These are phyloP conservation scores for Solanum habrochaites DNA, from an alignment of 257 asterid species.

Conservation along the genomic window DNA sequence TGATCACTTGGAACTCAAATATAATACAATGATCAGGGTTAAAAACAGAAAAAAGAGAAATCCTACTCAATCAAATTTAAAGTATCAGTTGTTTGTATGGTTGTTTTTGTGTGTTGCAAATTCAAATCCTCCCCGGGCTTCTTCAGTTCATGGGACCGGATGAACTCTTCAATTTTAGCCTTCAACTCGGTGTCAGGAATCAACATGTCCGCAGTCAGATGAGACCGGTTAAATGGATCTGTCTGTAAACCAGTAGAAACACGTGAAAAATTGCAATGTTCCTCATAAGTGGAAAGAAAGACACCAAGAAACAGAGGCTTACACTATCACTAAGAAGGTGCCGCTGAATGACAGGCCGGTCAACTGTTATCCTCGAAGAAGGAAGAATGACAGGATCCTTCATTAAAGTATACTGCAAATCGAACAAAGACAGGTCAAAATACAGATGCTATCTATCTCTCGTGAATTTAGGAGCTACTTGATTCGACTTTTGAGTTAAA, in stretches of 20 bases:
- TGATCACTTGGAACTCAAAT: slow-evolving; percentile 4
- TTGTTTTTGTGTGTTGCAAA: slow-evolving; percentile 36
- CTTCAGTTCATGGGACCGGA: slow-evolving; percentile 39
- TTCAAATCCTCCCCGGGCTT: slow-evolving; percentile 34
- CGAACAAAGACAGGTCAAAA: neutral
- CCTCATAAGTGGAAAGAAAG: neutral
- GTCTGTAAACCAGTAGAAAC: slow-evolving; percentile 40
- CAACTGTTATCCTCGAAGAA: slow-evolving; percentile 66
- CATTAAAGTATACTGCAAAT: slow-evolving; percentile 83
- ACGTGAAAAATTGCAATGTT: neutral
- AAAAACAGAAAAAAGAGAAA: neutral
- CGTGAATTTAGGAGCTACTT: neutral
- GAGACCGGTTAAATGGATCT: slow-evolving; percentile 94
- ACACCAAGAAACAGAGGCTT: slow-evolving; percentile 2
- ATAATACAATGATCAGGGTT: slow-evolving; percentile 30
- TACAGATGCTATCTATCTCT: neutral
- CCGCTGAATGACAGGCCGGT: slow-evolving; percentile 88
- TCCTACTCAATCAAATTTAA: slow-evolving; percentile 53
- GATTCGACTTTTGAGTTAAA: neutral
- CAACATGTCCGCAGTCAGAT: slow-evolving; percentile 80
- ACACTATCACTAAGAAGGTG: slow-evolving; percentile 86
- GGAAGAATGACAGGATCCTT: slow-evolving; percentile 94
- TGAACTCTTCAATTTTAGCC: slow-evolving; percentile 66
- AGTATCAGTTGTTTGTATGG: slow-evolving; percentile 59
- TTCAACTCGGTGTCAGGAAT: slow-evolving; percentile 75